Conservation (phyloP, 2,329 filamentous ascomycete genomes). For the Colletotrichum simmondsii region DNA sequence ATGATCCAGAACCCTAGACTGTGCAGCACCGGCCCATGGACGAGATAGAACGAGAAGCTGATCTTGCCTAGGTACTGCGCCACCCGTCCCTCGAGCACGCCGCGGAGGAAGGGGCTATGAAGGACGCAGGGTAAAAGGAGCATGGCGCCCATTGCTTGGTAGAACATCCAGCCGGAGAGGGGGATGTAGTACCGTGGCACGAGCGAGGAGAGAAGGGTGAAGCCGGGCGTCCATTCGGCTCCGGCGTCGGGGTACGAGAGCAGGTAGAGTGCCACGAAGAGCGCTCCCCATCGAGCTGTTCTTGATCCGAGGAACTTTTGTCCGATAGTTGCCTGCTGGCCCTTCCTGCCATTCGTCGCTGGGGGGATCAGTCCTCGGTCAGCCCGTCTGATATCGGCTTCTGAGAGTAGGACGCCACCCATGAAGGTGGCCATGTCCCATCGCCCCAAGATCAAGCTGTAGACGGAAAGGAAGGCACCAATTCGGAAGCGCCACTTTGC, state of each 20-base stretch:
- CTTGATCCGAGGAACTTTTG: slow-evolving; percentile 31
- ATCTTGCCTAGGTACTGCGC: slow-evolving; percentile 52
- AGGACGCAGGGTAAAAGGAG: slow-evolving; percentile 48
- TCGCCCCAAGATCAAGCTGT: slow-evolving; percentile 47
- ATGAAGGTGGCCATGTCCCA: slow-evolving; percentile 55
- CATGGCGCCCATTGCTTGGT: slow-evolving; percentile 50
- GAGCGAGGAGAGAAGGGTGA: slow-evolving; percentile 44
- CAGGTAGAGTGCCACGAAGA: slow-evolving; percentile 48
- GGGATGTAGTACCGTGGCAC: slow-evolving; percentile 50
- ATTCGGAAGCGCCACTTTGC: slow-evolving; percentile 46
- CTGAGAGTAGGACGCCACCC: slow-evolving; percentile 49
- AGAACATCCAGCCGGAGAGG: slow-evolving; percentile 52
- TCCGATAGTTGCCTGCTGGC: slow-evolving; percentile 16
- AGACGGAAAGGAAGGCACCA: slow-evolving; percentile 43
- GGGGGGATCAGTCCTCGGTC: slow-evolving; percentile 36
- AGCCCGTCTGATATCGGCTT: slow-evolving; percentile 46
- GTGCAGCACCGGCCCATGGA: slow-evolving; percentile 46
- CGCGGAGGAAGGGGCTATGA: slow-evolving; percentile 42
- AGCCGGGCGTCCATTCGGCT: slow-evolving; percentile 51
- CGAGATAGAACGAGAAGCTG: slow-evolving; percentile 54
- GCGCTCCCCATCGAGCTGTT: slow-evolving; percentile 40
- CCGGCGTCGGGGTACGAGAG: slow-evolving; percentile 52
- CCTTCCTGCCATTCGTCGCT: slow-evolving; percentile 8
- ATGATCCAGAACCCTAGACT: slow-evolving; percentile 46
- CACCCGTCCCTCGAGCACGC: slow-evolving; percentile 42